Evolutionary conservation across 2,329 filamentous ascomycete species (phyloP).

Genomic region (Cercospora sp.): DNA sequence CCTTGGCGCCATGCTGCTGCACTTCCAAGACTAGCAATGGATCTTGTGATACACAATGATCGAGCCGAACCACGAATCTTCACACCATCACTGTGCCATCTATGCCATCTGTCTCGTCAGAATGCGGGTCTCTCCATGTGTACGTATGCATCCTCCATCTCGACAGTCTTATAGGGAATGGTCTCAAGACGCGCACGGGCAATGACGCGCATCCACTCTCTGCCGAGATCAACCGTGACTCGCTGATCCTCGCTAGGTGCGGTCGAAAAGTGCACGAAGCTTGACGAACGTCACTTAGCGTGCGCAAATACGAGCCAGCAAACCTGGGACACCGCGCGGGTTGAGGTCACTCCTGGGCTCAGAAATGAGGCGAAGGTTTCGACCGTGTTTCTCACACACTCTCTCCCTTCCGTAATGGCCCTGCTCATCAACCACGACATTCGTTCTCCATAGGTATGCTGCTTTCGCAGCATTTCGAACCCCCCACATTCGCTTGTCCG

Average conservation of each 20-base stretch:
- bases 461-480: neutral
- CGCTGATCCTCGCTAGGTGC: slow-evolving; percentile 4
- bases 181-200: neutral
- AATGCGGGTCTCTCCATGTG: neutral
- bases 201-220: neutral
- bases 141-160: neutral
- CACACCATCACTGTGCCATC: neutral
- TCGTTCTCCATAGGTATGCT: slow-evolving; percentile 3
- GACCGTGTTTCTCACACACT: neutral
- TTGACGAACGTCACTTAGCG: slow-evolving; percentile 3
- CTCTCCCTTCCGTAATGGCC: neutral
- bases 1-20: neutral
- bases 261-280: neutral
- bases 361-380: neutral
- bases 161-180: neutral
- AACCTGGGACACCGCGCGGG: slow-evolving; percentile 3
- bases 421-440: neutral
- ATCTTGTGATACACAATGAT: neutral
- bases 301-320: slow-evolving; percentile 12
- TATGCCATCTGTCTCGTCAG: neutral
- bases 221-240: neutral
- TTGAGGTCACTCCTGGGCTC: slow-evolving; percentile 9
- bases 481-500: slow-evolving; percentile 6
- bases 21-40: neutral
- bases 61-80: neutral